A percentile compares a stretch with the other conserved stretches of the same genome.
These are phyloP conservation scores for Sugiyamaella mastotermitis DNA, from an alignment of 805 yeast genomes.

Conservation along the genomic window DNA sequence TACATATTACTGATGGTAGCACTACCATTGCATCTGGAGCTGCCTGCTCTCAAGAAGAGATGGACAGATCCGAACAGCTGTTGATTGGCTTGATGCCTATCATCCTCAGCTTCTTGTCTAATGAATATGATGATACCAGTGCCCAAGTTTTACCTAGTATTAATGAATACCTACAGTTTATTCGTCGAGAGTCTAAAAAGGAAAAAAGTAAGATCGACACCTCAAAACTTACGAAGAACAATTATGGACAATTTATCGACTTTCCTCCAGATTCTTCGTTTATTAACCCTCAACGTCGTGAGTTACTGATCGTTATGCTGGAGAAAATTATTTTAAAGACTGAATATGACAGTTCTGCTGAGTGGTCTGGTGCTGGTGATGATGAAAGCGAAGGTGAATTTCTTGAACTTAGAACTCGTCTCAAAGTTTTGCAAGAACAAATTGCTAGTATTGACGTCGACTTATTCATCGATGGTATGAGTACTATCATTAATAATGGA, in stretches of 20 bases:
- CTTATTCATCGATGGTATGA: constrained; percentile 53
- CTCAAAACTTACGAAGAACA: constrained; percentile 29
- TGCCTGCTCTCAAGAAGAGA: constrained; percentile 17
- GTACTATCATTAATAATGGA: constrained; percentile 52
- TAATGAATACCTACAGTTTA: constrained; percentile 61
- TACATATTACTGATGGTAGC: constrained; percentile 54
- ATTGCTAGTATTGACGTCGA: constrained; percentile 57
- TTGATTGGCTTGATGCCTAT: constrained; percentile 66
- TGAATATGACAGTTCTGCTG: constrained; percentile 72
- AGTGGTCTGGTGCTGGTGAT: constrained; percentile 52
- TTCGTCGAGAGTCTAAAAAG: constrained; percentile 49
- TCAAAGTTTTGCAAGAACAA: constrained; percentile 79
- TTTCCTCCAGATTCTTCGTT: constrained; percentile 26
- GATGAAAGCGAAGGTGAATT: constrained; percentile 75
- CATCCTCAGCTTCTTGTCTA: constrained; percentile 60
- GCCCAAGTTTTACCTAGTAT: constrained; percentile 77
- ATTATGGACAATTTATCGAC: constrained; percentile 20
- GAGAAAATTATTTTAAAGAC: constrained; percentile 68
- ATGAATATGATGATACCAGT: constrained; percentile 86
- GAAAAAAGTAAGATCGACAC: constrained; percentile 33
- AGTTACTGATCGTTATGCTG: constrained; percentile 57
- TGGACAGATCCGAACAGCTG: constrained; percentile 36
- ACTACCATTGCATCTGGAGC: constrained; percentile 18
- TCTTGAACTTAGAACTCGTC: constrained; percentile 65
- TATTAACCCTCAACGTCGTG: constrained; percentile 35